Conservation (phyloP, 495 filamentous ascomycete species). For the Penicillium chermesinum region DNA sequence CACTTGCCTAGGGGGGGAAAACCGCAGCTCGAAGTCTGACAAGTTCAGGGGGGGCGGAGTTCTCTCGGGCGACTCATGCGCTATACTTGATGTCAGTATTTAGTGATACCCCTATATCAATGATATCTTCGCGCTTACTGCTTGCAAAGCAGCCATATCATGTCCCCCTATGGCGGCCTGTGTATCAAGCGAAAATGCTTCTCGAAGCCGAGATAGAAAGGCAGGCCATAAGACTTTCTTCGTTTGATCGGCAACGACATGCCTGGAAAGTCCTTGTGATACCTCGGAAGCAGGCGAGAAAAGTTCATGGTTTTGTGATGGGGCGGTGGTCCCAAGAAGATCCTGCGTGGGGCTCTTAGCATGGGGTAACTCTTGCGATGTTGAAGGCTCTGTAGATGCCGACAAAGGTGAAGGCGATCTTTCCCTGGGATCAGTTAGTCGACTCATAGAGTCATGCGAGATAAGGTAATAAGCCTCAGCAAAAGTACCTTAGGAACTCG, state of each 20-base stretch:
- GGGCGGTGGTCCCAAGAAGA: neutral
- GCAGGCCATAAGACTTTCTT: conserved; percentile 14
- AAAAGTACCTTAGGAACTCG: conserved; percentile 10
- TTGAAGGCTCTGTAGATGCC: neutral
- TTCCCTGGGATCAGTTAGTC: neutral
- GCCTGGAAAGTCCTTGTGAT: conserved; percentile 13
- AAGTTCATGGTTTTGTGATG: neutral
- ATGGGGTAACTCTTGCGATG: neutral
- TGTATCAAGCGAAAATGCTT: conserved; percentile 16
- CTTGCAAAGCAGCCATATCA: conserved; percentile 15
- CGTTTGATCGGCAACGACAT: conserved; percentile 12
- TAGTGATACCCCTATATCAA: too few species aligned
- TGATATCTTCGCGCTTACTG: conserved; percentile 5
- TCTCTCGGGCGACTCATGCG: conserved; percentile 9
- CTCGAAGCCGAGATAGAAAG: conserved; percentile 15
- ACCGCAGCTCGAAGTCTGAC: conserved; percentile 6
- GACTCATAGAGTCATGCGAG: neutral
- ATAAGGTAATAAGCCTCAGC: neutral
- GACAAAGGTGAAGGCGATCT: conserved; percentile 1
- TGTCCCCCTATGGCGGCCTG: conserved; percentile 6
- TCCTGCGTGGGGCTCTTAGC: too few species aligned
- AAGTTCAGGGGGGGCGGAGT: conserved; percentile 10
- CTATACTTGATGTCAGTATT: conserved; percentile 1
- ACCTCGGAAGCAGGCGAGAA: conserved; percentile 11
- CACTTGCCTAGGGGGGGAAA: conserved; percentile 16